Evolutionary conservation across 208 protist species (phyloP).

Genomic region (Acanthamoeba castellanii): DNA sequence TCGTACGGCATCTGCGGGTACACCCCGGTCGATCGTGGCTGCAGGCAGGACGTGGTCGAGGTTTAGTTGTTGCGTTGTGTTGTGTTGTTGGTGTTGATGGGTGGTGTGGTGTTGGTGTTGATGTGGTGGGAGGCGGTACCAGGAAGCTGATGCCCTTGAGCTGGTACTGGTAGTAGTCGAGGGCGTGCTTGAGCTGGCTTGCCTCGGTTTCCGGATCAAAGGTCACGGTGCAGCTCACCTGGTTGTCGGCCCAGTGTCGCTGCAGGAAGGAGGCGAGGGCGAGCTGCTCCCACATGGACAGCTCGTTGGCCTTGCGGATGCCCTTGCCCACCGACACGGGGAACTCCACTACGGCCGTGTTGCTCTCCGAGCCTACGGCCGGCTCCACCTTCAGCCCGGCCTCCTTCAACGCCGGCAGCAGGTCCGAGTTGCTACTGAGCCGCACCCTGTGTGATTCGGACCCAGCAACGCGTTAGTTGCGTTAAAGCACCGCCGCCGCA

Average conservation of each 20-base stretch:
- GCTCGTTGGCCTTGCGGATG: conserved; percentile 83
- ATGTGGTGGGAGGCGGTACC: neutral
- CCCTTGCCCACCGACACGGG: conserved; percentile 88
- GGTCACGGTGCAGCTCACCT: conserved; percentile 90
- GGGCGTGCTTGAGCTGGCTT: conserved; percentile 84
- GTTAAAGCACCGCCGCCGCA: no score
- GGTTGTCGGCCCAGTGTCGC: conserved; percentile 91
- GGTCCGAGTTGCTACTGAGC: conserved; percentile 62
- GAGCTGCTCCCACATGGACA: conserved; percentile 93
- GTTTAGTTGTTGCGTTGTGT: no score
- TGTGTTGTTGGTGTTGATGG: no score
- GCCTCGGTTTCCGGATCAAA: conserved; percentile 90
- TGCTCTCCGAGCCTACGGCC: conserved; percentile 76
- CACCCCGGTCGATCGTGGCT: neutral
- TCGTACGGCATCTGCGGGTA: conserved; percentile 92
- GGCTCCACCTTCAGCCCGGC: conserved; percentile 89
- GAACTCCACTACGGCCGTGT: conserved; percentile 88
- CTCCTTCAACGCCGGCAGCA: conserved; percentile 63
- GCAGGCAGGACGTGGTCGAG: no score
- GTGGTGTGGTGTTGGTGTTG: neutral
- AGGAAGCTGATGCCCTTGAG: conserved; percentile 91
- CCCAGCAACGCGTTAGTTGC: neutral
- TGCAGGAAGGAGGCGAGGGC: conserved; percentile 90
- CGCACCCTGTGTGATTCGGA: neutral
- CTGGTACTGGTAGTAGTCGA: conserved; percentile 92